These are phyloP conservation scores for Penicillium chermesinum DNA, from an alignment of 495 filamentous ascomycete species.

Conservation along the genomic window DNA sequence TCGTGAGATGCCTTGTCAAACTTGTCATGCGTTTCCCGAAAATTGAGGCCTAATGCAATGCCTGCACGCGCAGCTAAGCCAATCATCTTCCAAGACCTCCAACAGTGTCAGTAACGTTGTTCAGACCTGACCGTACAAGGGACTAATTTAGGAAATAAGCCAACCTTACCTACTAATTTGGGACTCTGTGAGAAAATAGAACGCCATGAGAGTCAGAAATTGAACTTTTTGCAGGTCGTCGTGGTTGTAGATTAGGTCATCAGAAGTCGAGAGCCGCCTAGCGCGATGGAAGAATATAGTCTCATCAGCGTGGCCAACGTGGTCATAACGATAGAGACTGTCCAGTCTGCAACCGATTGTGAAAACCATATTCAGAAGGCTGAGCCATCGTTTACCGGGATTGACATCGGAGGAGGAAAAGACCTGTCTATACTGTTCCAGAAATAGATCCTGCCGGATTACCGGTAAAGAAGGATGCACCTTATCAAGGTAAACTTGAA, in stretches of 20 bases:
- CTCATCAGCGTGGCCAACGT: slow-evolving; percentile 34
- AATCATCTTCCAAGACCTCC: slow-evolving; percentile 4
- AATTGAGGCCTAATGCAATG: background rate
- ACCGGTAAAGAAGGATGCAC: slow-evolving; percentile 54
- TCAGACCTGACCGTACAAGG: too few species aligned
- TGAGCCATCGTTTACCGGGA: slow-evolving; percentile 42
- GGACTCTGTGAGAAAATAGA: slow-evolving; percentile 50
- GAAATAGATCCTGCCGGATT: slow-evolving; percentile 34
- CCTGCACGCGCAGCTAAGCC: background rate
- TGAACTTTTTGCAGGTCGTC: slow-evolving; percentile 51
- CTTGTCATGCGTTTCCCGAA: slow-evolving; percentile 47
- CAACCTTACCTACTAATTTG: slow-evolving; percentile 50
- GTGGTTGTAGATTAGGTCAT: slow-evolving; percentile 38
- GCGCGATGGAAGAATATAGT: slow-evolving; percentile 51
- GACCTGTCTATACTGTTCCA: slow-evolving; percentile 24
- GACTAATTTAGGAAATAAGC: slow-evolving; percentile 7
- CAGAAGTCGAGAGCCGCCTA: slow-evolving; percentile 40
- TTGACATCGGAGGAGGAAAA: slow-evolving; percentile 1
- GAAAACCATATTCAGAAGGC: slow-evolving; percentile 56
- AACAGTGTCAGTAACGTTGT: background rate
- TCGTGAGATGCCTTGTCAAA: slow-evolving; percentile 50
- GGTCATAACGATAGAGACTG: slow-evolving; percentile 1
- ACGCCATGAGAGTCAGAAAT: slow-evolving; percentile 43
- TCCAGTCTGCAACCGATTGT: slow-evolving; percentile 42
- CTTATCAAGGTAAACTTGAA: slow-evolving; percentile 45